Base-by-base conservation (phyloP, 305 asterid genomes). In the Fraxinus baroniana region DNA sequence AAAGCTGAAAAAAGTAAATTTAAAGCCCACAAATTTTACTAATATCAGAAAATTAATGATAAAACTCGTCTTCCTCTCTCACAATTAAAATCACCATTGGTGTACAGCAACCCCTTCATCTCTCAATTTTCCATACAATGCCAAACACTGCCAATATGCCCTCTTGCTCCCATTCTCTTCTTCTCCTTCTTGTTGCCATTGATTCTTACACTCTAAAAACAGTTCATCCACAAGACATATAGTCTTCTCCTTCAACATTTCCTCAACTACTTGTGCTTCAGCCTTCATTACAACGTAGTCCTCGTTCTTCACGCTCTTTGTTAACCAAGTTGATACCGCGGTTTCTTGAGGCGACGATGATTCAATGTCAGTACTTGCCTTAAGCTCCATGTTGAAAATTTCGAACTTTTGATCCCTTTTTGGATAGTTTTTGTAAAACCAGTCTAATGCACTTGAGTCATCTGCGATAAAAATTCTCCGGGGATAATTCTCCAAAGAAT, bases 211-310 rank as follows among this genome's bases (percentile, higher is more conserved):
- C 83, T 91, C 92, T 81, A 94, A 39, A 68, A 94, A 91, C 85
- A 92, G 20, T 64, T 92, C 98, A 76, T 92, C 98, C 39, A 94
- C 89, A 1, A 92, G 87, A 68, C 88, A 81, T 12, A 91, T 70
- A 1, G 90, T 81, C 77, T 84, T 84, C 41, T 90, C 89, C 75
- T 83, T 86, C 33, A 91, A 85, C 93, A 92, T 91, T 77, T 87
- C 94, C 78, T 92, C 97, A 37, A 91, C 97, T 74, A 90, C 84
- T 60, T 82, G 85, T 28, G 94, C 97, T 87, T 91, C 97, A 24
- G 94, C 97, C 84, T 92, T 94, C 98, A 94, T 87, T 77, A 94
- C 98, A 0, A 94, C 94, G n/a, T 88, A 94, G 74, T 92, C 97
- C 84, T 88, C 92, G 0, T 83, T 72, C 86, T 76, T 88, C 77